A percentile compares a stretch with the other conserved stretches of the same genome.
phyloP scores from a whole-genome alignment of 176 grass and related monocot genomes.

The Calamus simplicifolius region DNA sequence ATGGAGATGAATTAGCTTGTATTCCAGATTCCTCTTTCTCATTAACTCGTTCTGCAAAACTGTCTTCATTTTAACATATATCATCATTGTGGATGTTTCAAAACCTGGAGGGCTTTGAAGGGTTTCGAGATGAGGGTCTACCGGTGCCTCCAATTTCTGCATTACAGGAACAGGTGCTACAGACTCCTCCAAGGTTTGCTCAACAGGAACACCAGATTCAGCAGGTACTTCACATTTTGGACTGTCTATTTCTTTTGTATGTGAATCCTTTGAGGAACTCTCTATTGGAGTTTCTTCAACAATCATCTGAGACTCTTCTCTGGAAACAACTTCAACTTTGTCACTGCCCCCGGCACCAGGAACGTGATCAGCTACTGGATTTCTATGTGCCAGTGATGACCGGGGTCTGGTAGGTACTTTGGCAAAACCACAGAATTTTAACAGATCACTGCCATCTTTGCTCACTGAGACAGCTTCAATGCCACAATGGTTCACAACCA shows the following conservation, averaged over 20 bases:
- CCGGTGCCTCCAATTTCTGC: conserved; percentile 3
- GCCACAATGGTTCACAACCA: conserved; percentile 20
- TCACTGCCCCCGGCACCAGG: conserved; percentile 19
- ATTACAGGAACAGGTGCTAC: background rate
- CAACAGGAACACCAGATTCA: conserved; percentile 24
- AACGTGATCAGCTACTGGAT: conserved; percentile 14
- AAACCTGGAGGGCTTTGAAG: conserved; percentile 19
- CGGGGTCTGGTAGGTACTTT: conserved; percentile 51
- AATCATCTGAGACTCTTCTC: conserved; percentile 18
- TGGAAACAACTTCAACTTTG: conserved; percentile 25
- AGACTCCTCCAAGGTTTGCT: conserved; percentile 24
- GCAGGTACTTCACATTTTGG: conserved; percentile 17
- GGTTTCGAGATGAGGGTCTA: background rate
- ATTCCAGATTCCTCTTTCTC: conserved; percentile 37
- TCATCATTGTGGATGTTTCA: conserved; percentile 23
- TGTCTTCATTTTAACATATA: conserved; percentile 25
- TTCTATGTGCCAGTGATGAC: conserved; percentile 46
- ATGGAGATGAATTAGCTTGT: conserved; percentile 13
- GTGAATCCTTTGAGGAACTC: conserved; percentile 21
- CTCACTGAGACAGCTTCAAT: conserved; percentile 6
- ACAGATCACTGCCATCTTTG: conserved; percentile 25
- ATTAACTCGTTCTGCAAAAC: conserved; percentile 16
- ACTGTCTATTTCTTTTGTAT: conserved; percentile 26
- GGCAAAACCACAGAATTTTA: conserved; percentile 45
- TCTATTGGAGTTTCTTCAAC: conserved; percentile 26